Conservation (phyloP, 2,329 filamentous ascomycete species). For the Blastomyces emzantsi region DNA sequence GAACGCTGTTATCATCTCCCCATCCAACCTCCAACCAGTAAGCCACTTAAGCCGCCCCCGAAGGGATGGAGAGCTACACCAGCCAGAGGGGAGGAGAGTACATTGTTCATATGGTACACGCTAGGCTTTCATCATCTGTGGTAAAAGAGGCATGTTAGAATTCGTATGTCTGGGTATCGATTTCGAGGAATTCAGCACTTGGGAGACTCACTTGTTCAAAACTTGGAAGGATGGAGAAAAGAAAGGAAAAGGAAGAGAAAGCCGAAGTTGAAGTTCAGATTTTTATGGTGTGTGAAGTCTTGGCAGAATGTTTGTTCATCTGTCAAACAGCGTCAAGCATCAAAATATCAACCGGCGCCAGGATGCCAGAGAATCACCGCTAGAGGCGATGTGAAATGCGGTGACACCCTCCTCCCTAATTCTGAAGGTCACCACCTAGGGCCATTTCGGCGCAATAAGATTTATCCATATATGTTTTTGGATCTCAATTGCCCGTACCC, state of each 20-base stretch:
- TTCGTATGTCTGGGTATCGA: slow-evolving; percentile 25
- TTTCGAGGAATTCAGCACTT: background rate
- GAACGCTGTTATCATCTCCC: slow-evolving; percentile 96
- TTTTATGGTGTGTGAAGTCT: slow-evolving; percentile 3
- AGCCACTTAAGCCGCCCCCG: slow-evolving; percentile 78
- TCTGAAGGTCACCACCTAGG: background rate
- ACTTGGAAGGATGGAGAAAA: slow-evolving; percentile 93
- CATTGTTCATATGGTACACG: slow-evolving; percentile 79
- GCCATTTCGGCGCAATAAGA: background rate
- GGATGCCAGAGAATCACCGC: background rate
- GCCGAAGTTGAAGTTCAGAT: slow-evolving; percentile 20
- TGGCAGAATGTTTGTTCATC: slow-evolving; percentile 9
- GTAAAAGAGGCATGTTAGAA: slow-evolving; percentile 22
- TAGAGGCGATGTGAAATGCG: background rate
- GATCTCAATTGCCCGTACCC: background rate
- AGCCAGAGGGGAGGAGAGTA: slow-evolving; percentile 56
- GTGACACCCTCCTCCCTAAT: background rate
- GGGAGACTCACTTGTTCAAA: slow-evolving; percentile 76
- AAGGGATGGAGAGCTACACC: slow-evolving; percentile 68
- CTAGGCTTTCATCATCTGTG: slow-evolving; percentile 99
- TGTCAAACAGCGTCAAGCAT: slow-evolving; percentile 7
- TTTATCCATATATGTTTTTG: background rate
- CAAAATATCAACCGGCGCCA: background rate
- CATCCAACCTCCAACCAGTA: slow-evolving; percentile 53
- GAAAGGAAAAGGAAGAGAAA: slow-evolving; percentile 35